phyloP scores from a whole-genome alignment of 2,329 filamentous ascomycete genomes.

The Fusarium setosum region DNA sequence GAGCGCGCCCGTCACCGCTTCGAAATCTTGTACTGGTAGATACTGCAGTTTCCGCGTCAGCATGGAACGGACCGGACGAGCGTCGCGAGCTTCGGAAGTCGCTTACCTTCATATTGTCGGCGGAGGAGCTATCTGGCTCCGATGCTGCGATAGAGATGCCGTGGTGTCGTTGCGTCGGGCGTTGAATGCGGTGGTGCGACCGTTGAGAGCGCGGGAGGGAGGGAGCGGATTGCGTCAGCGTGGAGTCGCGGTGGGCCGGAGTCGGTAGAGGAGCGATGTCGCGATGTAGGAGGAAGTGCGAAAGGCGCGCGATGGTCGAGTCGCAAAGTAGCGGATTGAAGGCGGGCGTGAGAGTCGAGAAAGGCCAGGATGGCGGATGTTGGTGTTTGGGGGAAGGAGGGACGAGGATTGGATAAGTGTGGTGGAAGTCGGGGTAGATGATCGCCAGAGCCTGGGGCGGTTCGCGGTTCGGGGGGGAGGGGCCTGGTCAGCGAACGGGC shows the following conservation, averaged over 20 bases:
- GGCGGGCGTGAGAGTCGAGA: conserved; percentile 16
- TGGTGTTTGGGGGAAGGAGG: conserved; percentile 22
- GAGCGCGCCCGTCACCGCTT: conserved; percentile 89
- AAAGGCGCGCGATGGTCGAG: background rate
- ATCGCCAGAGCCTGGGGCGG: conserved; percentile 37
- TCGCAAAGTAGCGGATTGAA: conserved; percentile 4
- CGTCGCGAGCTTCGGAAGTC: background rate
- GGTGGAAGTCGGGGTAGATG: conserved; percentile 30
- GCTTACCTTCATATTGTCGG: conserved; percentile 53
- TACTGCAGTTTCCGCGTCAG: conserved; percentile 69
- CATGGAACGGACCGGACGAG: background rate
- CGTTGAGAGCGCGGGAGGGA: conserved; percentile 24
- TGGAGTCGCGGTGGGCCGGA: conserved; percentile 41
- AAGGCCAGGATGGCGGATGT: conserved; percentile 13
- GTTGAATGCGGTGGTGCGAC: conserved; percentile 24
- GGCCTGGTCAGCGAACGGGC: conserved; percentile 13
- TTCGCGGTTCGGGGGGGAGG: conserved; percentile 36
- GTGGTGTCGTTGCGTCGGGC: conserved; percentile 15
- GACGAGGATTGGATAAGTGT: conserved; percentile 6
- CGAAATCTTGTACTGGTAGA: conserved; percentile 89
- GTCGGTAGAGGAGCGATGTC: conserved; percentile 31
- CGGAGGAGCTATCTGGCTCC: conserved; percentile 1
- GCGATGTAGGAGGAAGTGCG: conserved; percentile 31
- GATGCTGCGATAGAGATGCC: conserved; percentile 1
- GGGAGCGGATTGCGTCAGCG: conserved; percentile 46